Conservation (phyloP, 148 eudicot species). For the Gaultheria prostrata region DNA sequence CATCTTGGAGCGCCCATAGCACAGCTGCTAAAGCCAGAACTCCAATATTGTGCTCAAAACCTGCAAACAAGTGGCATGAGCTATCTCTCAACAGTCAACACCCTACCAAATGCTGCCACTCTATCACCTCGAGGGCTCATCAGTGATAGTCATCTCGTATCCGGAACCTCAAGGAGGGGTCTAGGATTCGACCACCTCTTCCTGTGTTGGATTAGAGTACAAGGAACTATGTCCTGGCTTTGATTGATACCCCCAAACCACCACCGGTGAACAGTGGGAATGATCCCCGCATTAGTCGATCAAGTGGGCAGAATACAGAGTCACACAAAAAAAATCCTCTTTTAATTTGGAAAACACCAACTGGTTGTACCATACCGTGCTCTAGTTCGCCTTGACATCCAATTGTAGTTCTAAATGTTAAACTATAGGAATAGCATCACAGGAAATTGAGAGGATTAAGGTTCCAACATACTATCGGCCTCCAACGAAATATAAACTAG, state of each 20-base stretch:
- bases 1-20: too few relatives aligned
- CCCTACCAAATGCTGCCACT: too few relatives aligned
- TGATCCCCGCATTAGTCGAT: not conserved
- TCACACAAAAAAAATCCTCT: not conserved
- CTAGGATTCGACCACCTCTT: not conserved
- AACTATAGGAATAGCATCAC: not conserved
- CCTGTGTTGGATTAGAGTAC: not conserved
- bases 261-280: not conserved
- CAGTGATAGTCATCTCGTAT: too few relatives aligned
- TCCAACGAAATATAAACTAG: not conserved
- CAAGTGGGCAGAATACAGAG: not conserved
- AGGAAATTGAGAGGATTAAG: not conserved
- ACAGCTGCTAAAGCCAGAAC: too few relatives aligned
- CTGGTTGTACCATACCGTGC: not conserved
- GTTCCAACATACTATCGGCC: not conserved
- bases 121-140: too few relatives aligned
- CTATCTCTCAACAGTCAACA: too few relatives aligned
- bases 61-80: too few relatives aligned
- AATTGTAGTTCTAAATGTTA: not conserved
- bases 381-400: not conserved
- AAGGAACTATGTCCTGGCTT: too few relatives aligned
- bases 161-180: not conserved
- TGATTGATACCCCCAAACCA: too few relatives aligned
- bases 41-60: too few relatives aligned
- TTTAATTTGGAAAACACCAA: not conserved